phyloP scores from a whole-genome alignment of 176 grass and related monocot species.

The Tillandsia leiboldiana region DNA sequence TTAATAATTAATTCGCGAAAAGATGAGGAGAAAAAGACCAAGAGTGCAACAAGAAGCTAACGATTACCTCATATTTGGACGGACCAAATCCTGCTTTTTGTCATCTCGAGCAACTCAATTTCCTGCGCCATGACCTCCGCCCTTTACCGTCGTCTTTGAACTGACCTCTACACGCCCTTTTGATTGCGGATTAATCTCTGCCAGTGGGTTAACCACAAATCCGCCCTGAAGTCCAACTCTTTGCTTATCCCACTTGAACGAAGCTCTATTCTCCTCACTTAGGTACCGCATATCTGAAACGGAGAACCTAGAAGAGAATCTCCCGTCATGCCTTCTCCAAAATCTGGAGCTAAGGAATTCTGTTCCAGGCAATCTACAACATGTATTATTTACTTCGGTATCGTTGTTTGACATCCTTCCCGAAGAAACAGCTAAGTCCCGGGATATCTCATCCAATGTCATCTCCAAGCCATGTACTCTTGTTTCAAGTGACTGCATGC shows the following conservation, averaged over 20 bases:
- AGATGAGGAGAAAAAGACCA: background rate
- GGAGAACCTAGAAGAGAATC: constrained; percentile 48
- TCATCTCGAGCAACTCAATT: constrained; percentile 16
- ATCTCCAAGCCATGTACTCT: constrained; percentile 85
- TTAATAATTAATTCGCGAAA: background rate
- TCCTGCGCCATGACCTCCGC: constrained; percentile 4
- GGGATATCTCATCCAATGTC: constrained; percentile 71
- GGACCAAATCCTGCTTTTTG: constrained; percentile 37
- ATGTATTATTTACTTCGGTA: constrained; percentile 52
- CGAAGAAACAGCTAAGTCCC: constrained; percentile 49
- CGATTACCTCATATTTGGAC: constrained; percentile 45
- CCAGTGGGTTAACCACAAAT: constrained; percentile 69
- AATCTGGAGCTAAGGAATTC: constrained; percentile 75
- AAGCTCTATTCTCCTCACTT: constrained; percentile 35
- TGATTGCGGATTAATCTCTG: constrained; percentile 48
- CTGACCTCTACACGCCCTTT: constrained; percentile 11
- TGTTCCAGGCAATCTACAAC: constrained; percentile 58
- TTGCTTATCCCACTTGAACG: constrained; percentile 60
- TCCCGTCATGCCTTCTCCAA: constrained; percentile 74
- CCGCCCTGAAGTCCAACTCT: constrained; percentile 49
- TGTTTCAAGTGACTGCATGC: constrained; percentile 74
- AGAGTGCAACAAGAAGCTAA: background rate
- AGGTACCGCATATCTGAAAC: constrained; percentile 29
- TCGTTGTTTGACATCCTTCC: constrained; percentile 52
- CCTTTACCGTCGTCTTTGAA: constrained; percentile 4